Evolutionary conservation across 768 basidiomycete species (phyloP).

Genomic region (Floccularia luteovirens): DNA sequence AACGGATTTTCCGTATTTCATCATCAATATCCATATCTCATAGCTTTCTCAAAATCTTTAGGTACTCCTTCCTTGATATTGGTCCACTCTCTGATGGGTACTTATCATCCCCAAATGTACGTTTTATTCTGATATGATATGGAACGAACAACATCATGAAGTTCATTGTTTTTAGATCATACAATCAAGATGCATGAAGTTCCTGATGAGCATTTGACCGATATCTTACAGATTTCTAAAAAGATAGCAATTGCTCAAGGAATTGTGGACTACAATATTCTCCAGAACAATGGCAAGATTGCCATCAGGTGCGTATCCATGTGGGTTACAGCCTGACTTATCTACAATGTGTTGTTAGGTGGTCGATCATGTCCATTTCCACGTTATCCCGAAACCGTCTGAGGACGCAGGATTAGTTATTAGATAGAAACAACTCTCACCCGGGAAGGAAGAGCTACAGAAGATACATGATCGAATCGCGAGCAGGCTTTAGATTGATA

Average conservation of each 20-base stretch:
- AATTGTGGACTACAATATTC: slow-evolving; percentile 77
- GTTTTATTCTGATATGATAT: slow-evolving; percentile 5
- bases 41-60: slow-evolving; percentile 16
- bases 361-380: slow-evolving; percentile 89
- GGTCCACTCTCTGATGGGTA: slow-evolving; percentile 81
- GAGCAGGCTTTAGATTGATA: slow-evolving; percentile 12
- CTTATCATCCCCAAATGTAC: slow-evolving; percentile 92
- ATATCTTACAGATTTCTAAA: slow-evolving; percentile 77
- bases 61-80: slow-evolving; percentile 89
- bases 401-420: slow-evolving; percentile 68
- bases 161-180: slow-evolving; percentile 77
- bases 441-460: slow-evolving; percentile 60
- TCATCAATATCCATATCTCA: too few relatives aligned
- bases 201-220: slow-evolving; percentile 77
- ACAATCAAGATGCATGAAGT: slow-evolving; percentile 80
- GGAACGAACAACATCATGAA: neutral
- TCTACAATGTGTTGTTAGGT: slow-evolving; percentile 18
- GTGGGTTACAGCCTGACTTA: neutral
- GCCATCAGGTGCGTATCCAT: slow-evolving; percentile 43
- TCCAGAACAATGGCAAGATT: slow-evolving; percentile 54
- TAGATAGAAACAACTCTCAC: slow-evolving; percentile 64
- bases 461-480: slow-evolving; percentile 51
- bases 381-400: slow-evolving; percentile 88
- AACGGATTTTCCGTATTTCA: slow-evolving; percentile 61
- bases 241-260: slow-evolving; percentile 78